Evolutionary conservation across 202 grass and related monocot species (phyloP).

Genomic region (Dendrocalamus latiflorus): DNA sequence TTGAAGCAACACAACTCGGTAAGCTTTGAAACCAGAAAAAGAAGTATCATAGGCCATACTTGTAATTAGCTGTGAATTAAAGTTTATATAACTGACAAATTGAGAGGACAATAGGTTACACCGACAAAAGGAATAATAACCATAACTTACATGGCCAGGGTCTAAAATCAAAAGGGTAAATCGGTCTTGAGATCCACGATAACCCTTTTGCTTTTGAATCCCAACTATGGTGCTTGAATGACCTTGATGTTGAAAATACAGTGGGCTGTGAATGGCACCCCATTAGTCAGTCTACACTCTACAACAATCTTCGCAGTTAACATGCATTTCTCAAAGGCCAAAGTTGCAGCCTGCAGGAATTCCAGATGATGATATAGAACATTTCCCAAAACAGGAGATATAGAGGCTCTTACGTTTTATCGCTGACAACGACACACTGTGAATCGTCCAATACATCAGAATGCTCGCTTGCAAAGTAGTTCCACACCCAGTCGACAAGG

Average conservation of each 20-base stretch:
- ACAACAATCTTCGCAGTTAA: neutral
- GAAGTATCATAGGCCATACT: neutral
- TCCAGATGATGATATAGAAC: conserved; percentile 8
- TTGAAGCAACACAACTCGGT: neutral
- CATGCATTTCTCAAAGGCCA: too few species aligned
- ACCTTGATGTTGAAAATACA: conserved; percentile 92
- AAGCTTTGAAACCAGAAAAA: neutral
- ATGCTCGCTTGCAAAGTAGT: conserved; percentile 56
- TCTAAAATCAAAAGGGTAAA: conserved; percentile 77
- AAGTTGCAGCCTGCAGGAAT: neutral
- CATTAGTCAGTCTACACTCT: conserved; percentile 3
- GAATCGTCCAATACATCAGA: conserved; percentile 35
- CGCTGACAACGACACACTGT: conserved; percentile 45
- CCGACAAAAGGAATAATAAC: neutral
- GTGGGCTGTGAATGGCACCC: conserved; percentile 46
- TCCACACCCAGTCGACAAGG: conserved; percentile 90
- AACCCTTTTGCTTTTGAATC: conserved; percentile 82
- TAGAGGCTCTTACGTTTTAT: conserved; percentile 69
- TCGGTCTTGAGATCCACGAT: conserved; percentile 37
- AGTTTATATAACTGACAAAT: neutral
- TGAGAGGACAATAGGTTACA: conserved; percentile 6
- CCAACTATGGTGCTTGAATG: conserved; percentile 96
- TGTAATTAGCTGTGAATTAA: neutral
- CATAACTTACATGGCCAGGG: conserved; percentile 76
- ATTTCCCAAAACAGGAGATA: conserved; percentile 5